These are phyloP conservation scores for Inonotus hispidus DNA, from an alignment of 1,284 basidiomycete genomes.

Conservation along the genomic window DNA sequence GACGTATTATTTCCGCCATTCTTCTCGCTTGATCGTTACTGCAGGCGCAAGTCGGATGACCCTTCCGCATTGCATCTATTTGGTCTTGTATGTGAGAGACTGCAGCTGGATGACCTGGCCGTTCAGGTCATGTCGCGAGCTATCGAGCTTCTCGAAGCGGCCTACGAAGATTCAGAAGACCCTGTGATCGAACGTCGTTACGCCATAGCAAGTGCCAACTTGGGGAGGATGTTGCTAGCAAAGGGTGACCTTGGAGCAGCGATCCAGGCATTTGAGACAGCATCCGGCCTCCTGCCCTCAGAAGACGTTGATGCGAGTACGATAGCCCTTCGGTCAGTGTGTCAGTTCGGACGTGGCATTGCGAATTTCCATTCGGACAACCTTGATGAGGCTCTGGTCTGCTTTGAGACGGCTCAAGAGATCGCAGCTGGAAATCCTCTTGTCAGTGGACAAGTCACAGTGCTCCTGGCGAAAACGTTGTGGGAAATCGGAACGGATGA, in stretches of 20 bases:
- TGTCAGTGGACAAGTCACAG: conserved; percentile 64
- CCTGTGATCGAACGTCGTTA: conserved; percentile 72
- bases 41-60: conserved; percentile 63
- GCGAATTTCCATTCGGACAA: conserved; percentile 63
- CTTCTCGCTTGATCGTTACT: conserved; percentile 77
- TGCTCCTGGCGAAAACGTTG: conserved; percentile 74
- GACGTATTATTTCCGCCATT: conserved; percentile 68
- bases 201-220: conserved; percentile 76
- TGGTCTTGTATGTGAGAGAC: conserved; percentile 79
- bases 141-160: conserved; percentile 72
- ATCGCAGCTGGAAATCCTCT: conserved; percentile 43
- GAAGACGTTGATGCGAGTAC: conserved; percentile 34
- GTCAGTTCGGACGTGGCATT: conserved; percentile 66
- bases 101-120: conserved; percentile 69
- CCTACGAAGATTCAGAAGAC: conserved; percentile 87
- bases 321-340: conserved; percentile 52
- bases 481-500: conserved; percentile 79
- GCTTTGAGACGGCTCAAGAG: conserved; percentile 64
- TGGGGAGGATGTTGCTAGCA: conserved; percentile 74
- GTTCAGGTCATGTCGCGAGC: conserved; percentile 56
- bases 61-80: conserved; percentile 80
- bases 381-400: conserved; percentile 55
- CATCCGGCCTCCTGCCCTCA: conserved; percentile 63
- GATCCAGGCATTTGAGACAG: conserved; percentile 67
- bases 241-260: conserved; percentile 55